These are phyloP conservation scores for Chlamydomonas urium DNA, from an alignment of 139 green algal species.

Conservation along the genomic window DNA sequence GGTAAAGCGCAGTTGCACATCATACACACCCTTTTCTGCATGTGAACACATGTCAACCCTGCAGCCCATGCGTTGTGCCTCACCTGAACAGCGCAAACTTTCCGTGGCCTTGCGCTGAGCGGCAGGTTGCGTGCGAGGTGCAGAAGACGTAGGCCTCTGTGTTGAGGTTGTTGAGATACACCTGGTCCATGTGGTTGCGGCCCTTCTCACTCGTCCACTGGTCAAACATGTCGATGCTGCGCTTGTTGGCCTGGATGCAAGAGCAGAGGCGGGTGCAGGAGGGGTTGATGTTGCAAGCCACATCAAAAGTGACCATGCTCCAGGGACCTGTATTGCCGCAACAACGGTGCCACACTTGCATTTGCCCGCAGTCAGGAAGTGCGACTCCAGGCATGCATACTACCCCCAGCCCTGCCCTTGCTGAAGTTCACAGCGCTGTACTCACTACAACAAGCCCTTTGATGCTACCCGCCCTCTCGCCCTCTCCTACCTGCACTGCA, in stretches of 20 bases:
- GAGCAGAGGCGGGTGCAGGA: neutral
- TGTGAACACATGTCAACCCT: too few relatives aligned
- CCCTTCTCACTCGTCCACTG: neutral
- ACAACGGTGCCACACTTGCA: neutral
- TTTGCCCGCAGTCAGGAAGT: neutral
- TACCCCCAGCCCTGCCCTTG: neutral
- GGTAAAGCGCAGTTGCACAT: too few relatives aligned
- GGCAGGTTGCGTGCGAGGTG: neutral
- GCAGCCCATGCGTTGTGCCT: too few relatives aligned
- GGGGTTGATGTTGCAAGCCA: neutral
- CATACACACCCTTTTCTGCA: too few relatives aligned
- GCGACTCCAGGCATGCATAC: neutral
- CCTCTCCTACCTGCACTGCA: too few relatives aligned
- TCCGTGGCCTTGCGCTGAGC: neutral
- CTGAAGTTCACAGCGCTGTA: neutral
- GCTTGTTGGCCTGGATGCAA: neutral
- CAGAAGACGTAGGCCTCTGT: neutral
- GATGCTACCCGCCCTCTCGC: neutral
- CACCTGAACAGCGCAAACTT: too few relatives aligned
- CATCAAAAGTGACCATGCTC: too few relatives aligned
- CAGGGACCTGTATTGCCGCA: neutral
- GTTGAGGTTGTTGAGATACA: neutral
- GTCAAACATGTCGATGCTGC: neutral
- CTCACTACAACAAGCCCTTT: neutral
- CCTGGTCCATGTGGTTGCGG: constrained; percentile 1